These are phyloP conservation scores for Elongisporangium anandrum DNA, from an alignment of 352 stramenopile genomes.

Conservation along the genomic window DNA sequence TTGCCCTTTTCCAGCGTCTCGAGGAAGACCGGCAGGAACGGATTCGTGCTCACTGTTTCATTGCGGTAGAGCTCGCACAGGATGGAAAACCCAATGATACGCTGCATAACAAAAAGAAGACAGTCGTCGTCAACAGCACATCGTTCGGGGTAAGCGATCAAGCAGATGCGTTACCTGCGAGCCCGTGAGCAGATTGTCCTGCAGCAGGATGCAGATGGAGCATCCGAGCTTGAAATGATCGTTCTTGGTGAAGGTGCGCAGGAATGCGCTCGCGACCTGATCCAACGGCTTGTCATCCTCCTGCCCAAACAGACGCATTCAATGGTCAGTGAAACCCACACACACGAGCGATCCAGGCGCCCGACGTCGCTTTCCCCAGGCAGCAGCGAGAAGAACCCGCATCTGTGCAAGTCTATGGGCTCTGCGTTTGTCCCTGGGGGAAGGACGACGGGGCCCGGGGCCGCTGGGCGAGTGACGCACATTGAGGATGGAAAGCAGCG, in stretches of 20 bases:
- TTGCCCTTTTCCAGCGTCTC: conserved; percentile 72
- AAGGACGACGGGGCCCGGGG: too few relatives aligned
- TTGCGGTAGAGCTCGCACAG: conserved; percentile 82
- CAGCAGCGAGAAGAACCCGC: background rate
- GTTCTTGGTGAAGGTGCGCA: conserved; percentile 83
- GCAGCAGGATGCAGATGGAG: conserved; percentile 85
- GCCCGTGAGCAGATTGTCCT: conserved; percentile 89
- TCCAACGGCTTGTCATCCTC: conserved; percentile 84
- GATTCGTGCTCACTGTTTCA: conserved; percentile 72
- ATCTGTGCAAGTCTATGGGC: too few relatives aligned
- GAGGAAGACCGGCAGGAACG: conserved; percentile 85
- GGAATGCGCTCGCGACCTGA: conserved; percentile 60
- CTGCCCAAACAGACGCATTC: conserved; percentile 21
- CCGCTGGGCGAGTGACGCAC: conserved; percentile 26
- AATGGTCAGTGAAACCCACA: conserved; percentile 6
- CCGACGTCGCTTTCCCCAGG: background rate
- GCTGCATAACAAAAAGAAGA: conserved; percentile 44
- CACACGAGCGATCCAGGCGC: background rate
- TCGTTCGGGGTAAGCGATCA: background rate
- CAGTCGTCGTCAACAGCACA: background rate
- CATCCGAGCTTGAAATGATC: conserved; percentile 90
- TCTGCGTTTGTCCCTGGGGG: too few relatives aligned
- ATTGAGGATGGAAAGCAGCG: conserved; percentile 79
- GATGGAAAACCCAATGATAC: conserved; percentile 84
- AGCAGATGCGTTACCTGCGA: conserved; percentile 49